Base-by-base conservation (phyloP, 495 filamentous ascomycete genomes). In the Trichoderma erinaceum region DNA sequence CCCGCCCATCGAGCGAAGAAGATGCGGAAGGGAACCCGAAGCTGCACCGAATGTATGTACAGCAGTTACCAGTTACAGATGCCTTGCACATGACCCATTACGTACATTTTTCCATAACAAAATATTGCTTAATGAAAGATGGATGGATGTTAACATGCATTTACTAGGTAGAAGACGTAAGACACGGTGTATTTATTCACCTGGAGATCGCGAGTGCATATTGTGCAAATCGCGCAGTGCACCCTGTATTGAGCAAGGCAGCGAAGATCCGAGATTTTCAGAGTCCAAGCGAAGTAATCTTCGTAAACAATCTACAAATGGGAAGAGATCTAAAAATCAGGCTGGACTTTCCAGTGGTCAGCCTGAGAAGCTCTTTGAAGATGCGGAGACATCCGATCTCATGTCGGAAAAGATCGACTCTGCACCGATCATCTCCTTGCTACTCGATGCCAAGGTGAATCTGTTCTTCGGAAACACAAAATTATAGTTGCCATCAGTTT, bases 11-110 rank as follows among this genome's bases (percentile, higher is more conserved):
- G 56, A 3, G 27, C 29, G 63, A 64, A 50, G 41, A 63, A 29
- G 41, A 52, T 70, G 69, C 52, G 69, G 10, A 70, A 70, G 66
- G 69, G 69, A 23, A 70, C 69, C 10, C 46, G 58, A 11, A 67
- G 64, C 38, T 70, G 69, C 41, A 67, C 56, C 23, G 69, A 70
- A 68, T 70, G 69, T 70, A 56, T 32, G 69, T 56, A 16, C 21
- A 18, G 4, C 16, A 52, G 15, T 10, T 18, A 32, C 41, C 46
- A 65, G 35, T 21, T 21, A 32, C 27, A 23, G 15, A 63, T 10
- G 61, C 1, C 0, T 61, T 18, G 27, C 61, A 38, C 11, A 16
- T 16, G n/a, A n/a, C n/a, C n/a, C 21, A 56, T 56, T 56, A 1
- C 43, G 12, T 46, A 5, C 8, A 10, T 10, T 38, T 0, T 38